Conservation (phyloP, 441 rosid genomes). For the Manihot esculenta region DNA sequence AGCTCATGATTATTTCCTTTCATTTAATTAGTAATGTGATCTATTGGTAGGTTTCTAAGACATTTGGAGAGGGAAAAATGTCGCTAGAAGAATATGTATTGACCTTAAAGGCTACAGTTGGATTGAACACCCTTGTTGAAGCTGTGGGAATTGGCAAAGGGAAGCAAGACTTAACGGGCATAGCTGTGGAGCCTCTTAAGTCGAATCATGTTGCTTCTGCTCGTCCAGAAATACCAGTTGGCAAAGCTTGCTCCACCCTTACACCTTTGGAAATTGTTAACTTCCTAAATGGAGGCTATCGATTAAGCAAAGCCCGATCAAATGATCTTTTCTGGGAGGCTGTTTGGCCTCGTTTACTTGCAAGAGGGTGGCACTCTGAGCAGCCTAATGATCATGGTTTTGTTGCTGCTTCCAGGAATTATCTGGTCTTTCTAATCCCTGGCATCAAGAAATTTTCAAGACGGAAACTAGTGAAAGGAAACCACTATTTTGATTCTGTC, state of each 20-base stretch:
- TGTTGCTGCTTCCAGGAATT: conserved; percentile 33
- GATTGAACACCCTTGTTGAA: conserved; percentile 41
- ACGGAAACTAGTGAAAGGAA: conserved; percentile 50
- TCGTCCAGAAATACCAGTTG: conserved; percentile 57
- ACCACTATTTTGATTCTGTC: conserved; percentile 54
- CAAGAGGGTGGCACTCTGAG: conserved; percentile 93
- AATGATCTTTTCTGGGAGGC: conserved; percentile 95
- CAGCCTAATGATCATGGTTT: conserved; percentile 53
- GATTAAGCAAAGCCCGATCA: conserved; percentile 78
- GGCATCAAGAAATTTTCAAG: conserved; percentile 50
- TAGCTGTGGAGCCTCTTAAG: conserved; percentile 53
- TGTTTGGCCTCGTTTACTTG: conserved; percentile 92
- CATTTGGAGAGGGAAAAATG: conserved; percentile 47
- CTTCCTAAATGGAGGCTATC: conserved; percentile 63
- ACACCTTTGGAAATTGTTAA: conserved; percentile 57
- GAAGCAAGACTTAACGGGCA: conserved; percentile 68
- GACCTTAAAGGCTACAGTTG: conserved; percentile 44
- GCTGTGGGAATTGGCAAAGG: conserved; percentile 64
- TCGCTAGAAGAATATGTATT: conserved; percentile 51
- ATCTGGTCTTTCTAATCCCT: conserved; percentile 50
- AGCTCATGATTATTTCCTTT: background rate
- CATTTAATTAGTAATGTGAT: conserved; percentile 15
- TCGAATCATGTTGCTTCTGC: conserved; percentile 37
- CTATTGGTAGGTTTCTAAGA: conserved; percentile 42
- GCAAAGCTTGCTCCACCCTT: conserved; percentile 65